A percentile compares a stretch with the other conserved stretches of the same genome.
Conservation (phyloP, 2,329 filamentous ascomycete genomes). For the Clathrospora elynae region DNA sequence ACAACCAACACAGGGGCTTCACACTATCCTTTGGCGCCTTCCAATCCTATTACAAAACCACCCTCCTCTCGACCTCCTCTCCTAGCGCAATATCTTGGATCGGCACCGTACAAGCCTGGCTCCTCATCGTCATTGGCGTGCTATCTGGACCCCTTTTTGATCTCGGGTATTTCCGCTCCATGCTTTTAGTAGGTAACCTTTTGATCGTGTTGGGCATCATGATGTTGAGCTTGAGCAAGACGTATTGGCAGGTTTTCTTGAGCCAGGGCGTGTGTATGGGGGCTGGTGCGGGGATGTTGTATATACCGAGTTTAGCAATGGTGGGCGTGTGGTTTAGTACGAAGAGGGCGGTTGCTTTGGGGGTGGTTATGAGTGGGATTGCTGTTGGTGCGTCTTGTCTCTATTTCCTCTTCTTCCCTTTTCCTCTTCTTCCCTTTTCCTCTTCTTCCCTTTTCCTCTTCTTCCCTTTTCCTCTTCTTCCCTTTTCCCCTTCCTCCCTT, state of each 20-base stretch:
- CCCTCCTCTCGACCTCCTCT: conserved; percentile 45
- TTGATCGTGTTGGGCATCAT: conserved; percentile 65
- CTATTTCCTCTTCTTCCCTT: not conserved
- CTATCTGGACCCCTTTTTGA: conserved; percentile 56
- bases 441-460: too few species aligned
- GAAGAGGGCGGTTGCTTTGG: conserved; percentile 43
- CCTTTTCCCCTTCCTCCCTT: too few species aligned
- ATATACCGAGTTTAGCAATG: conserved; percentile 46
- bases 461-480: too few species aligned
- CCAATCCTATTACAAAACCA: conserved; percentile 53
- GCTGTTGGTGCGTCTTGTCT: conserved; percentile 40
- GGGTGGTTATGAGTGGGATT: conserved; percentile 47
- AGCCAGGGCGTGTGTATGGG: conserved; percentile 60
- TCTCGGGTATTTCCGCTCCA: conserved; percentile 53
- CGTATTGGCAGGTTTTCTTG: conserved; percentile 61
- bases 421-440: too few species aligned
- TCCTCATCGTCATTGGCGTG: conserved; percentile 60
- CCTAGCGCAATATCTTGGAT: conserved; percentile 54
- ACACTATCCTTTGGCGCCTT: conserved; percentile 52
- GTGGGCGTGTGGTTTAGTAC: conserved; percentile 46
- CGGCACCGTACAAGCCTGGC: conserved; percentile 51
- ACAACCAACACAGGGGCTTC: conserved; percentile 49
- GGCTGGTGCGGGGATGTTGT: conserved; percentile 43
- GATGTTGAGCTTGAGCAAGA: conserved; percentile 63
- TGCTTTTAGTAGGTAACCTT: conserved; percentile 55